A percentile compares a stretch with the other conserved stretches of the same genome.
Conservation (phyloP, 1,139 yeast species). For the Cylindricascospora bacillispora region DNA sequence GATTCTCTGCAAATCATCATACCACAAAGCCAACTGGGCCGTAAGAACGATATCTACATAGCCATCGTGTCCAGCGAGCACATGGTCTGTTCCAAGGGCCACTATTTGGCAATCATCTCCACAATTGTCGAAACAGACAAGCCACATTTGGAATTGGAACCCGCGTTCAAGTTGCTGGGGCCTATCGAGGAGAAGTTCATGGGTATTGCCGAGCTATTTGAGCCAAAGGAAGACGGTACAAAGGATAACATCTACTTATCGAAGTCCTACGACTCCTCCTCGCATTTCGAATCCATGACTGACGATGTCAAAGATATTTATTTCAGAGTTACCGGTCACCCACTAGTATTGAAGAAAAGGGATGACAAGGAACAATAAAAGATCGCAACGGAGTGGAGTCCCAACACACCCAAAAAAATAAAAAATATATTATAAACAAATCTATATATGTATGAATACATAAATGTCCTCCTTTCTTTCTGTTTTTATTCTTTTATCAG, state of each 20-base stretch:
- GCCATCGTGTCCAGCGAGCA: constrained; percentile 86
- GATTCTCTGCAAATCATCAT: constrained; percentile 90
- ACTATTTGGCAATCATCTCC: constrained; percentile 85
- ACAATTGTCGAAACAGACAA: constrained; percentile 89
- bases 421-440: too few species aligned
- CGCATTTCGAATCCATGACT: constrained; percentile 92
- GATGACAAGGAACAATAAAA: too few species aligned
- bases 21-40: constrained; percentile 89
- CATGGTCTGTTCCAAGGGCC: constrained; percentile 82
- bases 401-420: too few species aligned
- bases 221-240: constrained; percentile 75
- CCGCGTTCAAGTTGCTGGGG: constrained; percentile 88
- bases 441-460: too few species aligned
- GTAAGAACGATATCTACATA: constrained; percentile 89
- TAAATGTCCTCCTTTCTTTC: too few species aligned
- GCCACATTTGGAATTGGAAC: constrained; percentile 86
- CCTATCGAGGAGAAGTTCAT: constrained; percentile 68
- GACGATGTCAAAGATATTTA: constrained; percentile 94
- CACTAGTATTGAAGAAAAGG: constrained; percentile 73
- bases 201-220: constrained; percentile 89
- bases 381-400: too few species aligned
- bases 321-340: constrained; percentile 85
- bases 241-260: constrained; percentile 71
- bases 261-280: constrained; percentile 83
- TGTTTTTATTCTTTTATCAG: too few species aligned